Evolutionary conservation across 257 asterid species (phyloP), one percentile per base, ranked within the genome.

Genomic region (Solanum chmielewskii): DNA sequence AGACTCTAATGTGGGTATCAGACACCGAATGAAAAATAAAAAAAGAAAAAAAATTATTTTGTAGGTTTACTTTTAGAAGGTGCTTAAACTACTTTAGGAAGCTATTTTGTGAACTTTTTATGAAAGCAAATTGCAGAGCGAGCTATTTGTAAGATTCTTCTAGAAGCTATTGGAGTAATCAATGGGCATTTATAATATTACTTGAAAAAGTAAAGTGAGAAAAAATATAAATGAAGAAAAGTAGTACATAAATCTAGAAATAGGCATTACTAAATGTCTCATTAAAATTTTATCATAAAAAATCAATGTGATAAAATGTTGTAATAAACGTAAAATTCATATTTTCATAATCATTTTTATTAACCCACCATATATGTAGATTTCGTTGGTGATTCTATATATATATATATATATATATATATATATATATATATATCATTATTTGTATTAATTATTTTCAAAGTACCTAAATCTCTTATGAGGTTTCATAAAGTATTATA

Each of bases 1-100:
- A 0, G 0, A 49, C 0, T 49, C 60, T 0, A 49, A 49, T 5
- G 0, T 49, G 21, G 0, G 0, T 49, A 49, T 0, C 9, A 39
- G 9, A 39, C 42, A 7, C 2, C 2, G 10, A 9, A 39, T 7
- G 42, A 39, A 39, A 49, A 49, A 49, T 0, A 49, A 2, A 49
- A 49, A 49, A 49, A 2, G 2, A 49, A 49, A 49, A 15, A 5
- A 49, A 52, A 16, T 6, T 52, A 6, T 16, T 52, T 16, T 52
- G 62, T 52, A 52, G 18, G 60, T 49, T 49, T 18, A 52, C 62
- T 49, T 49, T 21, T 49, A 5, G 59, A 15, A 15, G 59, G 0
- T 49, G 21, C 59, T 49, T 49, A 16, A 49, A 49, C 60, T 49
- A 49, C 60, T 15, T 49, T 49, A 49, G 60, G 9, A 49, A 2